phyloP scores from a whole-genome alignment of 2,329 filamentous ascomycete genomes.

The Rhynchosporium secalis region DNA sequence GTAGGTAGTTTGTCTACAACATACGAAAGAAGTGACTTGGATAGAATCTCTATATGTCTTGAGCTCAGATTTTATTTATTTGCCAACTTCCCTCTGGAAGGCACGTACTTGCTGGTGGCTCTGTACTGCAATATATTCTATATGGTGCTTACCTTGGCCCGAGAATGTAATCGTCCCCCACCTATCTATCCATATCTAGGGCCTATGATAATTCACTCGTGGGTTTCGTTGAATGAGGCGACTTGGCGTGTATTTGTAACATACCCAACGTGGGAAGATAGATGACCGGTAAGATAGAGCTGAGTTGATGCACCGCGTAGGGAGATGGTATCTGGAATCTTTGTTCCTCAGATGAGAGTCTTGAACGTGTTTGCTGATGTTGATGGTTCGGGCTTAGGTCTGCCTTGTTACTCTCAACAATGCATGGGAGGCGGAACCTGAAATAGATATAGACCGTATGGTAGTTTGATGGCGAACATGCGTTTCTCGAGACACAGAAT shows the following conservation, averaged over 20 bases:
- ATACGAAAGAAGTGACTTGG: too few species aligned
- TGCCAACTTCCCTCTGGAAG: too few species aligned
- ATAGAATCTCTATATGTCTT: too few species aligned
- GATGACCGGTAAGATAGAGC: background rate
- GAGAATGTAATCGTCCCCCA: background rate
- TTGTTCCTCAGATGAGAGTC: background rate
- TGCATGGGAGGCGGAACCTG: slow-evolving; percentile 4
- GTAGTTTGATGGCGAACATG: background rate
- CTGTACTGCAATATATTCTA: too few species aligned
- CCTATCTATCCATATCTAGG: background rate
- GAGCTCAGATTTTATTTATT: too few species aligned
- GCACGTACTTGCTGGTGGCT: too few species aligned
- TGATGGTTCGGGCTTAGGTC: background rate
- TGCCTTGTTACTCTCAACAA: background rate
- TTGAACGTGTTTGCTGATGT: background rate
- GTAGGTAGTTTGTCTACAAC: too few species aligned
- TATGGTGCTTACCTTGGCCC: too few species aligned
- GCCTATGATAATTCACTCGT: background rate
- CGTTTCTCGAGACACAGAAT: background rate
- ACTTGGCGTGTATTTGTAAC: slow-evolving; percentile 8
- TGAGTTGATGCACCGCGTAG: background rate
- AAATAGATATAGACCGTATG: background rate
- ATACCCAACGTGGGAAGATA: background rate
- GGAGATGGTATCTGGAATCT: too few species aligned
- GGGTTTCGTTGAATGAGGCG: background rate